A percentile compares a stretch with the other conserved stretches of the same genome.
Conservation (phyloP, 495 filamentous ascomycete genomes). For the Xylaria palmicola region DNA sequence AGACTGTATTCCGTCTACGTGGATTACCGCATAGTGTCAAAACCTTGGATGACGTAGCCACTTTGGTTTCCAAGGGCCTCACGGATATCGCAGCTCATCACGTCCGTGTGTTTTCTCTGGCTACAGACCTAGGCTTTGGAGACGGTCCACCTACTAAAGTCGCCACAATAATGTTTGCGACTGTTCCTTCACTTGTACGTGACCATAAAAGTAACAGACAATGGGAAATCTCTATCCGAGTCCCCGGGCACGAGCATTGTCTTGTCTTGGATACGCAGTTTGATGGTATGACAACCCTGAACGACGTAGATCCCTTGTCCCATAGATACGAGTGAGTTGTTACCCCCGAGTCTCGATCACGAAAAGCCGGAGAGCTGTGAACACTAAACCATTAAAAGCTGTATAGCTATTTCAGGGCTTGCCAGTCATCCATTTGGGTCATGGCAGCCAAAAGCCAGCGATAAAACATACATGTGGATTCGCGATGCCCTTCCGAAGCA, state of each 20-base stretch:
- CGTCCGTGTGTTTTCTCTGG: background rate
- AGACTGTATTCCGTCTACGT: background rate
- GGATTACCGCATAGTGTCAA: background rate
- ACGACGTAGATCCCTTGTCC: background rate
- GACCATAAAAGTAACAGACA: background rate
- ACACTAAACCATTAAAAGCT: conserved; percentile 1
- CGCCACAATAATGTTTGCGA: background rate
- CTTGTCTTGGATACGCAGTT: conserved; percentile 17
- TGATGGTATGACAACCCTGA: conserved; percentile 9
- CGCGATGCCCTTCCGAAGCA: conserved; percentile 9
- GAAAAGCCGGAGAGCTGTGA: background rate
- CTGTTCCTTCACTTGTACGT: background rate
- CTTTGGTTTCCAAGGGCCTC: background rate
- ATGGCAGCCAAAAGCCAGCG: conserved; percentile 17
- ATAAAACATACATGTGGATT: conserved; percentile 23
- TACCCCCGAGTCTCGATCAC: background rate
- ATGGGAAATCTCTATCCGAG: background rate
- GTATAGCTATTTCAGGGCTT: conserved; percentile 19
- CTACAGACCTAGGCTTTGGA: background rate
- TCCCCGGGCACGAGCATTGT: background rate
- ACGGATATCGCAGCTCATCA: background rate
- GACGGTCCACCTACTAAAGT: background rate
- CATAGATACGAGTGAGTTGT: conserved; percentile 12
- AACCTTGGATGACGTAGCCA: background rate
- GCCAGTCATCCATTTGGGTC: conserved; percentile 22